Conservation (phyloP, 305 asterid genomes). For the Salvia sclarea region DNA sequence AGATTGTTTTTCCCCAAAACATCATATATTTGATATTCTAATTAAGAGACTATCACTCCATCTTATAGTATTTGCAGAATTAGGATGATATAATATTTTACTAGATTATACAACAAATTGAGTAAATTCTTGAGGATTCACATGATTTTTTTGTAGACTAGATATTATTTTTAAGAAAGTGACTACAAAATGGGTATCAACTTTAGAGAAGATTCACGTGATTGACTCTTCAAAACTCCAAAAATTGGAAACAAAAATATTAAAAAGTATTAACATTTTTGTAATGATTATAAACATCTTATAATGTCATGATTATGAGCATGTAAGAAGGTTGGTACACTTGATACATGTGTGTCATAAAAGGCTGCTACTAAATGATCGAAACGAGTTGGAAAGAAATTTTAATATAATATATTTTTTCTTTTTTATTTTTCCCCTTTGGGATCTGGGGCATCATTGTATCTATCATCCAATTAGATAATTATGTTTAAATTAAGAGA, state of each 20-base stretch:
- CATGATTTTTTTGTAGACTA: not conserved
- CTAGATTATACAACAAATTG: too few relatives aligned
- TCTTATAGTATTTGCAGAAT: too few relatives aligned
- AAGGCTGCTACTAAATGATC: slow-evolving; percentile 28
- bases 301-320: slow-evolving; percentile 41
- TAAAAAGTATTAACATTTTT: not conserved
- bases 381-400: slow-evolving; percentile 14
- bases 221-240: not conserved
- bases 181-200: not conserved
- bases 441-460: too few relatives aligned
- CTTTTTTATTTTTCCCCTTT: too few relatives aligned
- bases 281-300: slow-evolving; percentile 27
- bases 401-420: too few relatives aligned
- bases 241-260: not conserved
- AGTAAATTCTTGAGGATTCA: not conserved
- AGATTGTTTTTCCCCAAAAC: too few relatives aligned
- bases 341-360: slow-evolving; percentile 17
- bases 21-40: not conserved
- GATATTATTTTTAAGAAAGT: not conserved
- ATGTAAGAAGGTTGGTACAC: slow-evolving; percentile 36
- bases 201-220: slow-evolving; percentile 31
- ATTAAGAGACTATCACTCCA: not conserved
- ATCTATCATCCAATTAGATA: too few relatives aligned
- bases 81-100: too few relatives aligned
- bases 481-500: too few relatives aligned